Base-by-base conservation (phyloP, 805 yeast genomes). In the Wickerhamomyces strasburgensis region DNA sequence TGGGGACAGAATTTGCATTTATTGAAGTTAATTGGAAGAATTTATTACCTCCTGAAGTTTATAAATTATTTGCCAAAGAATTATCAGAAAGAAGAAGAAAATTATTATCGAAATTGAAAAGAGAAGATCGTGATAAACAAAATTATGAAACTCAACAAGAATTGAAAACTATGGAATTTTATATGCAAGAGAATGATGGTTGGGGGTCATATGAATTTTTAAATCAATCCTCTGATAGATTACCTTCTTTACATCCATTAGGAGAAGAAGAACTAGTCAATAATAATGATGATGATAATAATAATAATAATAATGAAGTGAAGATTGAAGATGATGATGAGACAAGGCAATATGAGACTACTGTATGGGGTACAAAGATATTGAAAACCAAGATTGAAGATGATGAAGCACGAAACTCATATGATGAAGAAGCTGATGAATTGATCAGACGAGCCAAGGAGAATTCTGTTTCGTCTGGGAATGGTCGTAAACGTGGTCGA, bases 1-100 rank as follows among this genome's bases (percentile, higher is more conserved):
- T 75, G 19, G 97, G 97, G 2, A 82, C 96, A 0, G 84, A 82
- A 35, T 58, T 90, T 29, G 94, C 88, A 9, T 78, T 85, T 44
- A 55, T 93, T 37, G 98, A 93, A 50, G 73, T 96, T 35, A 81
- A 86, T 54, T 90, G 98, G 98, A 36, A 67, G 63, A 68, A 50
- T 17, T 37, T 54, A 24, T 50, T 73, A 6, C 70, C 75, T 3
- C 57, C 61, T 8, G 73, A 72, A 21, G 61, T 72, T 2, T 64
- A 61, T 40, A 60, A 62, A 3, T 52, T 56, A 19, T 83, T 78
- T 56, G 66, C 70, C 33, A 67, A 64, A 23, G 87, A 80, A 42
- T 58, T 86, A 23, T 59, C 57, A 16, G 78, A 73, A 27, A 64
- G 96, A 43, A 67, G 80, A 13, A 70, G 73, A 43, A 60, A 61